Evolutionary conservation across 106 monocot species (phyloP).

Genomic region (Ottelia alismoides): DNA sequence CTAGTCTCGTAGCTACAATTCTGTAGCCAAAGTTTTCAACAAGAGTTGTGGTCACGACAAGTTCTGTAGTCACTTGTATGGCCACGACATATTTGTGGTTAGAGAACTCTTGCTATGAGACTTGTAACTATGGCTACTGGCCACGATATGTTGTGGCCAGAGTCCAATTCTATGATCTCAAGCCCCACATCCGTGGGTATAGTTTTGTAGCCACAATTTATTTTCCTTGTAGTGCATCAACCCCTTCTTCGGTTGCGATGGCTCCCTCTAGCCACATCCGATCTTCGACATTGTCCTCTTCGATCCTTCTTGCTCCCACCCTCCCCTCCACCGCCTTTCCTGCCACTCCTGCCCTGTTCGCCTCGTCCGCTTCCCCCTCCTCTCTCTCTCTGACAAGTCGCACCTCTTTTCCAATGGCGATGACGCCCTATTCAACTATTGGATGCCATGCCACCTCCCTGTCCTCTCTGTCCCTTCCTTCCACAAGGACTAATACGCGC

Average conservation of each 20-base stretch:
- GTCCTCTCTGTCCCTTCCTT: slow-evolving; percentile 40
- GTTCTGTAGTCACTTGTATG: too few relatives aligned
- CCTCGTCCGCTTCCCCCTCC: slow-evolving; percentile 59
- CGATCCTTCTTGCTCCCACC: slow-evolving; percentile 27
- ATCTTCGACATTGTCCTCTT: slow-evolving; percentile 51
- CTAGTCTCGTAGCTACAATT: too few relatives aligned
- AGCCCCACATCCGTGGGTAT: too few relatives aligned
- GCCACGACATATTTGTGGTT: too few relatives aligned
- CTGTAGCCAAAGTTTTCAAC: too few relatives aligned
- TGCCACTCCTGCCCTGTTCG: slow-evolving; percentile 58
- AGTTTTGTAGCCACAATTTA: too few relatives aligned
- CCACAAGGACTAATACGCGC: slow-evolving; percentile 87
- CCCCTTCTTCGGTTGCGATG: slow-evolving; percentile 92
- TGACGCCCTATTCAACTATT: slow-evolving; percentile 65
- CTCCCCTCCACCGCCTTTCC: slow-evolving; percentile 44
- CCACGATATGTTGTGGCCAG: too few relatives aligned
- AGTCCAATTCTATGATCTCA: too few relatives aligned
- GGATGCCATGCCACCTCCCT: slow-evolving; percentile 48
- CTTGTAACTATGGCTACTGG: too few relatives aligned
- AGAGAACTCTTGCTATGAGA: too few relatives aligned
- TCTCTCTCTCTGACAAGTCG: slow-evolving; percentile 53
- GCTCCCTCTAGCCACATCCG: slow-evolving; percentile 60
- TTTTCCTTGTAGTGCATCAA: too few relatives aligned
- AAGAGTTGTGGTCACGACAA: too few relatives aligned
- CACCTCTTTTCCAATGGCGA: slow-evolving; percentile 86